These are phyloP conservation scores for Terana coerulea DNA, from an alignment of 768 basidiomycete genomes.

Conservation along the genomic window DNA sequence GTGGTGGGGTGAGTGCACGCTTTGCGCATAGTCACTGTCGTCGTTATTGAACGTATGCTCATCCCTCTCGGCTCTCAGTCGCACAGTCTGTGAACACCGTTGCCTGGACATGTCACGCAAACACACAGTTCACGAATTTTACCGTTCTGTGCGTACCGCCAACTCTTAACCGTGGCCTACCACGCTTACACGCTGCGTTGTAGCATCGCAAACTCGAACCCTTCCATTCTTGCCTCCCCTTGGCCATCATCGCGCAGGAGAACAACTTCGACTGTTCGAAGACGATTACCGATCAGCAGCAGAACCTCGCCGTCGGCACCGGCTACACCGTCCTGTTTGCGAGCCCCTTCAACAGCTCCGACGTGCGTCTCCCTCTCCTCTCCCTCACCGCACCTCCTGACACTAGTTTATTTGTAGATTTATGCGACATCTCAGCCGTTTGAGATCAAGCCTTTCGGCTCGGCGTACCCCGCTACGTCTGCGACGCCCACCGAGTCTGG, in stretches of 20 bases:
- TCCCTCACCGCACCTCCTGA: not conserved
- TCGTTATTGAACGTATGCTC: not conserved
- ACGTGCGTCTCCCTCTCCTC: conserved; percentile 39
- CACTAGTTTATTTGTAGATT: conserved; percentile 36
- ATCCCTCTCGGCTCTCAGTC: conserved; percentile 35
- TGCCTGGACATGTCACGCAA: conserved; percentile 49
- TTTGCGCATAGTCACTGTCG: not conserved
- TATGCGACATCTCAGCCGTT: conserved; percentile 54
- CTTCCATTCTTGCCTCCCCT: conserved; percentile 35
- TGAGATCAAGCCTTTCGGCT: conserved; percentile 54
- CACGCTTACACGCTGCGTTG: conserved; percentile 10
- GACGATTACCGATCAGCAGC: conserved; percentile 43
- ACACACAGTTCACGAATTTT: conserved; percentile 36
- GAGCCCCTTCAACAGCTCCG: conserved; percentile 43
- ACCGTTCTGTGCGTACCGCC: conserved; percentile 55
- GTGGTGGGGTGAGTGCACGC: conserved; percentile 58
- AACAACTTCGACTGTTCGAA: conserved; percentile 59
- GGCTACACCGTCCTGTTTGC: conserved; percentile 52
- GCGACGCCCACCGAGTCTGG: conserved; percentile 28
- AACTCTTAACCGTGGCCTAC: not conserved
- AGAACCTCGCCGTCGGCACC: conserved; percentile 34
- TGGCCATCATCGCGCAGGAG: conserved; percentile 47
- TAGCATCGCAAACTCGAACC: conserved; percentile 45
- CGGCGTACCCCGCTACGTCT: conserved; percentile 45
- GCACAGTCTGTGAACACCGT: conserved; percentile 53